Conservation (phyloP, 768 basidiomycete species). For the Pilatotrama ljubarskyi region DNA sequence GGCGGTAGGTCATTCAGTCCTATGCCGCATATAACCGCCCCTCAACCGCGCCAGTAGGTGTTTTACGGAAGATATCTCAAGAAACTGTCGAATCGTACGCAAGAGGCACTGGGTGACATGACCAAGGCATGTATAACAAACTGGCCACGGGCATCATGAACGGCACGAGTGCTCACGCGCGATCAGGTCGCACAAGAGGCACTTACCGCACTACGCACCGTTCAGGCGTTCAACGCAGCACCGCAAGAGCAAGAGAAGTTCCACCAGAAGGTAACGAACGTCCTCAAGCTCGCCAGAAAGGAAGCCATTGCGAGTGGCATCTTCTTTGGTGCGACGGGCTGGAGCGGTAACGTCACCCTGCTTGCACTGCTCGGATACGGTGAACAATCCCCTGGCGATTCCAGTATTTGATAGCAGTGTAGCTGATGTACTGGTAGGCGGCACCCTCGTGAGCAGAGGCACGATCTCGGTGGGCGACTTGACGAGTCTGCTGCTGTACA, state of each 20-base stretch:
- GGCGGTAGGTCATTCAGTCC: slow-evolving; percentile 50
- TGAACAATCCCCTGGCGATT: slow-evolving; percentile 31
- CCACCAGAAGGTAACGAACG: slow-evolving; percentile 57
- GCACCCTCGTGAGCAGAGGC: slow-evolving; percentile 85
- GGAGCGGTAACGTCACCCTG: slow-evolving; percentile 92
- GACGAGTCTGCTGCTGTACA: slow-evolving; percentile 87
- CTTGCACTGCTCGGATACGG: slow-evolving; percentile 91
- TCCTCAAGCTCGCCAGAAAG: slow-evolving; percentile 75
- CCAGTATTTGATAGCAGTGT: too few species aligned
- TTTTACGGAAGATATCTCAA: slow-evolving; percentile 96
- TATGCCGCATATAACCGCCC: slow-evolving; percentile 29
- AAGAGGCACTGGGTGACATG: slow-evolving; percentile 96
- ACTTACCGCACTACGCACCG: slow-evolving; percentile 81
- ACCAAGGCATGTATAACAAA: slow-evolving; percentile 52
- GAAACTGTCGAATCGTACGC: slow-evolving; percentile 85
- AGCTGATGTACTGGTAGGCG: slow-evolving; percentile 50
- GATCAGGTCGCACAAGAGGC: slow-evolving; percentile 83
- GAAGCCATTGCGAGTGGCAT: slow-evolving; percentile 90
- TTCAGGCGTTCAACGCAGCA: slow-evolving; percentile 88
- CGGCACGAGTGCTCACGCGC: not conserved
- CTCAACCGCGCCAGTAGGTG: slow-evolving; percentile 51
- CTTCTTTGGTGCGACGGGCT: slow-evolving; percentile 89
- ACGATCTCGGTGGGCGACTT: slow-evolving; percentile 91
- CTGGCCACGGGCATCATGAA: too few species aligned
- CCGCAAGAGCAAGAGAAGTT: slow-evolving; percentile 79